phyloP scores from a whole-genome alignment of 345 rosid species.

The Cardamine occulta region DNA sequence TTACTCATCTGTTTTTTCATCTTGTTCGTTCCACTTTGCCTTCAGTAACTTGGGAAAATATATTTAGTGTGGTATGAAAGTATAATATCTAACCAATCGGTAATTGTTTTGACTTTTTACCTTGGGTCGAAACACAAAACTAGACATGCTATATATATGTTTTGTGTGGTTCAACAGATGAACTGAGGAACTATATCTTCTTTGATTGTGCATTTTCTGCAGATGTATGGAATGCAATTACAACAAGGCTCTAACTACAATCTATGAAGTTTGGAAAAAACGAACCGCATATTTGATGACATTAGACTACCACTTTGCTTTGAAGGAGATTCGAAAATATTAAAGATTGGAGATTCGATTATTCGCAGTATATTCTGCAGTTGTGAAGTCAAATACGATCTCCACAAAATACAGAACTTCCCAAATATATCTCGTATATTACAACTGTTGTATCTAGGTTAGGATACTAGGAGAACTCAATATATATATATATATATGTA shows the following conservation, averaged over 20 bases:
- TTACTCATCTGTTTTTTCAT: neutral
- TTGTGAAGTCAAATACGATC: no score
- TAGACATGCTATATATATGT: neutral
- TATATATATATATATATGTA: no score
- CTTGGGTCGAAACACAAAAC: neutral
- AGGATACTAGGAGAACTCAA: no score
- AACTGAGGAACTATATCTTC: neutral
- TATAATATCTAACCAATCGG: no score
- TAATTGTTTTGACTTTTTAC: neutral
- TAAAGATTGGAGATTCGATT: no score
- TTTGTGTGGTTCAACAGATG: neutral
- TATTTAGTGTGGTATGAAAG: neutral
- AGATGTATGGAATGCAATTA: neutral
- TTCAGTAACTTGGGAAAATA: neutral
- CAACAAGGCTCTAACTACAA: neutral
- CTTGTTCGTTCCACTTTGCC: neutral
- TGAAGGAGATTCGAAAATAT: no score
- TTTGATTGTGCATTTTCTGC: neutral
- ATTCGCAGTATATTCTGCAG: no score
- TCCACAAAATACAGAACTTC: no score
- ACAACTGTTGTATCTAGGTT: no score
- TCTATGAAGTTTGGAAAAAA: neutral
- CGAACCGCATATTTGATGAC: neutral
- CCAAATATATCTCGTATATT: no score
- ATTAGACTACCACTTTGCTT: neutral